Conservation (phyloP, 2,329 filamentous ascomycete species). For the Xylaria arbuscula region DNA sequence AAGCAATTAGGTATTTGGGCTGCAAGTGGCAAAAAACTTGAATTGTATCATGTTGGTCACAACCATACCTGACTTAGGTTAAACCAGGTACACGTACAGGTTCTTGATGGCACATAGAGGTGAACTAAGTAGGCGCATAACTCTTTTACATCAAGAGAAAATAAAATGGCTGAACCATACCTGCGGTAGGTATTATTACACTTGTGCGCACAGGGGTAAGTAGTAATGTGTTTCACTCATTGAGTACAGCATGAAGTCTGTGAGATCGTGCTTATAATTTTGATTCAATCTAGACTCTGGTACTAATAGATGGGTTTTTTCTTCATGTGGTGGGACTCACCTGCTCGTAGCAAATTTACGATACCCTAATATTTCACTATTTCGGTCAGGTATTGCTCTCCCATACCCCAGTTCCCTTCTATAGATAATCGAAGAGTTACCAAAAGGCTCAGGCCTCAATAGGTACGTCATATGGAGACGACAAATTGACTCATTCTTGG, state of each 20-base stretch:
- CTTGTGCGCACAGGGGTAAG: not conserved
- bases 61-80: no score
- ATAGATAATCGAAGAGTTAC: no score
- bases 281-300: not conserved
- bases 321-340: not conserved
- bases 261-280: not conserved
- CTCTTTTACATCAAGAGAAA: conserved; percentile 1
- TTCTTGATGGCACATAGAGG: not conserved
- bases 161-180: not conserved
- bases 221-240: not conserved
- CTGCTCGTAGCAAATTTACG: not conserved
- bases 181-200: not conserved
- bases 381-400: not conserved
- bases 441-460: no score
- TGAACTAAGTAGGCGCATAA: not conserved
- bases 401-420: no score
- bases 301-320: no score
- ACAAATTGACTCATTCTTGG: no score
- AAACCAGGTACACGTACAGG: no score
- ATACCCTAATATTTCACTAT: not conserved
- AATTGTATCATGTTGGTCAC: no score
- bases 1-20: no score
- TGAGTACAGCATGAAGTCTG: not conserved
- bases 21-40: no score
- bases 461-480: no score